Percentiles rank a stretch among this genome's conserved stretches.
Evolutionary conservation across 2,329 filamentous ascomycete genomes (phyloP).

Genomic region (Fusarium tricinctum): DNA sequence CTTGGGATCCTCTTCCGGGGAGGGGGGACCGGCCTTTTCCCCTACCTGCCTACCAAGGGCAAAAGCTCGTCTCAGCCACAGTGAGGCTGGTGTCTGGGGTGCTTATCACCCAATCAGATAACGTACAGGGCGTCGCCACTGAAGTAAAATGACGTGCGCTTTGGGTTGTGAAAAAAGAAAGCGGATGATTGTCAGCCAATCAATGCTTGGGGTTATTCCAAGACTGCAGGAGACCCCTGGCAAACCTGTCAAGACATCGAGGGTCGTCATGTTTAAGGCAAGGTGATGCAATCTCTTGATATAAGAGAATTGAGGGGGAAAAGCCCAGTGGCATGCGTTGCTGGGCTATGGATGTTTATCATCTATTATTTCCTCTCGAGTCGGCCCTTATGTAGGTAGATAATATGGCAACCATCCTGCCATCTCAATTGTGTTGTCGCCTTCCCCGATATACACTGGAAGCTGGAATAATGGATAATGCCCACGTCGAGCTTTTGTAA

Average conservation of each 20-base stretch:
- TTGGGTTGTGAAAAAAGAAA: conserved; percentile 41
- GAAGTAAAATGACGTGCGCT: conserved; percentile 38
- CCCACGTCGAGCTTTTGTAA: not conserved
- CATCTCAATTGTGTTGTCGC: not conserved
- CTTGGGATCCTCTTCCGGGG: conserved; percentile 37
- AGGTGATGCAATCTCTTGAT: conserved; percentile 24
- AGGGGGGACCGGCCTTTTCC: conserved; percentile 43
- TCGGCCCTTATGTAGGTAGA: conserved; percentile 1
- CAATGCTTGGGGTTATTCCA: conserved; percentile 35
- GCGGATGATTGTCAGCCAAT: conserved; percentile 27
- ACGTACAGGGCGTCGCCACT: conserved; percentile 34
- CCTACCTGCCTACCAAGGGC: conserved; percentile 4
- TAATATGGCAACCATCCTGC: not conserved
- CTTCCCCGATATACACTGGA: not conserved
- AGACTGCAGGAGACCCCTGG: conserved; percentile 22
- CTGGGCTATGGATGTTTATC: not conserved
- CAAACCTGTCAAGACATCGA: conserved; percentile 19
- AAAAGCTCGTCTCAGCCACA: conserved; percentile 43
- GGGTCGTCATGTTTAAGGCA: conserved; percentile 5
- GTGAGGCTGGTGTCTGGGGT: conserved; percentile 42
- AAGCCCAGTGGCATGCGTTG: not conserved
- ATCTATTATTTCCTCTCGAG: not conserved
- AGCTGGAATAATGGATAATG: not conserved
- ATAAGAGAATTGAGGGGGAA: not conserved
- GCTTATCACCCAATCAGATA: conserved; percentile 37